Conservation (phyloP, 495 filamentous ascomycete genomes). For the Aspergillus campestris region DNA sequence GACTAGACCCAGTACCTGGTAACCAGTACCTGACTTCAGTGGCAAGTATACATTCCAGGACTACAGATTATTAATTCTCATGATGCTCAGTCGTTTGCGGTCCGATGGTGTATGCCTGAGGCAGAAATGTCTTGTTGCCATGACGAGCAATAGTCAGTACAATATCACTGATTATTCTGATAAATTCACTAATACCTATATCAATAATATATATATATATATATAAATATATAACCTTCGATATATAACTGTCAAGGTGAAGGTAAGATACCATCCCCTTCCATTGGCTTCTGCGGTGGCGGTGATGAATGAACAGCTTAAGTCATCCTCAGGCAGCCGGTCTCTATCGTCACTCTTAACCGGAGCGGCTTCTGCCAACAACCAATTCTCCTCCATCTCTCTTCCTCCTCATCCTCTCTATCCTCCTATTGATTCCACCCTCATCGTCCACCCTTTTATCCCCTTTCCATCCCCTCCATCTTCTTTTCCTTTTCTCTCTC, state of each 20-base stretch:
- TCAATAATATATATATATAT: no score
- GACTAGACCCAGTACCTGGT: no score
- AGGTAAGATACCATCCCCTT: constrained; percentile 28
- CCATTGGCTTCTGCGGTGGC: constrained; percentile 35
- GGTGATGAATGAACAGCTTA: constrained; percentile 25
- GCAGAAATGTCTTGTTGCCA: not conserved
- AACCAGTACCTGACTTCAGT: no score
- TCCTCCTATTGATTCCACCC: constrained; percentile 14
- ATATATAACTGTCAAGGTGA: no score
- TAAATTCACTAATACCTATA: no score
- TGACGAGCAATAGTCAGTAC: not conserved
- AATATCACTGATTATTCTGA: no score
- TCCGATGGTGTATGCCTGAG: no score
- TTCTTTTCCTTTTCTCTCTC: not conserved
- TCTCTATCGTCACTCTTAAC: constrained; percentile 36
- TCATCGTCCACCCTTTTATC: constrained; percentile 14
- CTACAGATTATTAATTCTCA: no score
- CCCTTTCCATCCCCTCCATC: constrained; percentile 12
- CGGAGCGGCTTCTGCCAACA: constrained; percentile 24
- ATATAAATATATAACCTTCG: no score
- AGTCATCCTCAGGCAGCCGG: constrained; percentile 23
- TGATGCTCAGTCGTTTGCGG: no score
- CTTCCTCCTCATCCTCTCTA: constrained; percentile 15
- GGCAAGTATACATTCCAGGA: no score
- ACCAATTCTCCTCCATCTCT: constrained; percentile 16